phyloP scores from a whole-genome alignment of 1,139 yeast genomes.

The Casaregolazyma lundiana region DNA sequence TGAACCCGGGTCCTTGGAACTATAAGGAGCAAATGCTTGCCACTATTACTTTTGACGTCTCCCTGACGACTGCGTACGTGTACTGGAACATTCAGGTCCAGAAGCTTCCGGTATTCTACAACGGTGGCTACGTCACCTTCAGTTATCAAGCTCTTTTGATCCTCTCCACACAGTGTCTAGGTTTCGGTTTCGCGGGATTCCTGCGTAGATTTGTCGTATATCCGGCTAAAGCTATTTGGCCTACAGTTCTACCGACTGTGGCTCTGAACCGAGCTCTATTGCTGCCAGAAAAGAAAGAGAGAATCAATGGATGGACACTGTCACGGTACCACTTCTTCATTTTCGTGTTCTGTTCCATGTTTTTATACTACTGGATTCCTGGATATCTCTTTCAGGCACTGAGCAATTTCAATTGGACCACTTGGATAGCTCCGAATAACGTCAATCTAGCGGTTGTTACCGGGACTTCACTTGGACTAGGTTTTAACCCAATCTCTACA shows the following conservation, averaged over 20 bases:
- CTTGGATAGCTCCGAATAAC: constrained; percentile 57
- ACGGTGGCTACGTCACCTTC: constrained; percentile 40
- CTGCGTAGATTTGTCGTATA: constrained; percentile 53
- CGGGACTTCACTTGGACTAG: constrained; percentile 51
- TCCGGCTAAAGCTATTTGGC: constrained; percentile 55
- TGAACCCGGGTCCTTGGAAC: constrained; percentile 64
- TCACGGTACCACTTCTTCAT: constrained; percentile 46
- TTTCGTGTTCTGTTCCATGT: constrained; percentile 37
- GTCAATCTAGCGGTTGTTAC: constrained; percentile 50
- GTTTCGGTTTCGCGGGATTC: constrained; percentile 60
- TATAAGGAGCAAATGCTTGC: constrained; percentile 67
- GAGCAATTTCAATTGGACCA: constrained; percentile 54
- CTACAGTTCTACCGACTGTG: constrained; percentile 48
- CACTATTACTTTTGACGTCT: constrained; percentile 38
- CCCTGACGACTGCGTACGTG: constrained; percentile 8
- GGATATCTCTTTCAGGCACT: constrained; percentile 46
- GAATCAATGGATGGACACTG: constrained; percentile 49
- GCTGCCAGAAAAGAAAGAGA: constrained; percentile 29
- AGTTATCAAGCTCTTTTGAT: constrained; percentile 49
- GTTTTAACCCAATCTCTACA: constrained; percentile 49
- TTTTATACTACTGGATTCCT: constrained; percentile 56
- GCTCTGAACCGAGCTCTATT: constrained; percentile 53
- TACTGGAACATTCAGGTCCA: constrained; percentile 12
- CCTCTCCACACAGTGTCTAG: constrained; percentile 52
- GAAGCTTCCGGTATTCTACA: constrained; percentile 33